Evolutionary conservation across 78 protist species (phyloP), one percentile per base, ranked within the genome.

Genomic region (Fonticula alba): DNA sequence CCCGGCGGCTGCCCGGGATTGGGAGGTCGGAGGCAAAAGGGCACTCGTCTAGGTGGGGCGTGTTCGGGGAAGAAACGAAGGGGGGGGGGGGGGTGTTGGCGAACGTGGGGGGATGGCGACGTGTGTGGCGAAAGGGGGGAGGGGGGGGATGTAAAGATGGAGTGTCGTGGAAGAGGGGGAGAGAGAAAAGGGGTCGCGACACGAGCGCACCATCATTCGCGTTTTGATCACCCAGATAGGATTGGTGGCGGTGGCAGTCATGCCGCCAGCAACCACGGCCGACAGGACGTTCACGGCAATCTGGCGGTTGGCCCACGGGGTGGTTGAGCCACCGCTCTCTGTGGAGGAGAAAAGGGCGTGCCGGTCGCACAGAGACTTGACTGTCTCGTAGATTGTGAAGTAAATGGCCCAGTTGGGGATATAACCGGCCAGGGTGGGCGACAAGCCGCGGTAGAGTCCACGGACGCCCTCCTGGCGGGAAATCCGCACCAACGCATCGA

Each of bases 191-290:
- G n/a, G n/a, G n/a, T n/a, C n/a, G n/a, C n/a, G n/a, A n/a, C n/a
- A n/a, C n/a, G n/a, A 0, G 7, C 71, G 29, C 46, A 72, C 78
- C 71, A 79, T 79, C 37, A 82, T 53, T 35, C 88, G 51, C 15
- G 88, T 78, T 56, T 71, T 69, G 36, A 77, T 50, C 38, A 74
- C 73, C 88, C 88, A 82, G 32, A 78, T 49, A 26, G 88, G 88
- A 29, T 54, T 64, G 5, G 81, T 76, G 6, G 64, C 50, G 10
- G 66, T 46, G 14, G 73, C 41, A 15, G 66, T 74, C 10, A 51
- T 27, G 36, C 62, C 80, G n/a, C 88, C 88, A 6, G 88, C 83
- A 1, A 36, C 37, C 59, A 78, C 61, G 29, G 82, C 78, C 11
- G 75, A 20, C 5, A 55, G 7, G 49, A 74, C 27, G 33, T 74